phyloP scores from a whole-genome alignment of 2,329 filamentous ascomycete genomes.

The Cadophora gregata region DNA sequence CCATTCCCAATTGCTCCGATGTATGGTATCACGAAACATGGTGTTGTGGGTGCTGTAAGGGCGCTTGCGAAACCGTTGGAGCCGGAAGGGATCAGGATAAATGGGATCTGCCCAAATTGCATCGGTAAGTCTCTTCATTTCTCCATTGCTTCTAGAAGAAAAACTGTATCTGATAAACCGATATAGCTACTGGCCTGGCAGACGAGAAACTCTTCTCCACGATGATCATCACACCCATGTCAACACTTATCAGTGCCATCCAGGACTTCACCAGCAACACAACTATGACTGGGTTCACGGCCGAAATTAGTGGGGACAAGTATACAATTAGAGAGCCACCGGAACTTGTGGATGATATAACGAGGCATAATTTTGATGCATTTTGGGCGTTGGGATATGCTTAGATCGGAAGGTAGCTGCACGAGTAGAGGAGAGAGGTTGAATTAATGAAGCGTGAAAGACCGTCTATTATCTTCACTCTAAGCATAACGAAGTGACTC shows the following conservation, averaged over 20 bases:
- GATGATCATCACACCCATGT: conserved; percentile 59
- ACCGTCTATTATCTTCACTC: no score
- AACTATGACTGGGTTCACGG: conserved; percentile 51
- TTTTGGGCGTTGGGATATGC: conserved; percentile 56
- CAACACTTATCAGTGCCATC: conserved; percentile 53
- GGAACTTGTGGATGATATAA: conserved; percentile 56
- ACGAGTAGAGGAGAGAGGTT: not conserved
- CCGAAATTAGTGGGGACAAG: conserved; percentile 57
- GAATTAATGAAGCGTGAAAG: no score
- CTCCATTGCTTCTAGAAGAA: not conserved
- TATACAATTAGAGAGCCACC: conserved; percentile 53
- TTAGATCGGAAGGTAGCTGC: conserved; percentile 33
- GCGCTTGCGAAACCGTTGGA: conserved; percentile 50
- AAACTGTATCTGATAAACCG: conserved; percentile 45
- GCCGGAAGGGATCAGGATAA: conserved; percentile 54
- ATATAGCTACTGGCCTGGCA: conserved; percentile 49
- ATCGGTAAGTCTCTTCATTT: conserved; percentile 47
- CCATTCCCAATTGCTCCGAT: conserved; percentile 57
- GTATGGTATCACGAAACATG: conserved; percentile 56
- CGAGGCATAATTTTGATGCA: conserved; percentile 52
- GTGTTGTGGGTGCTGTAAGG: conserved; percentile 56
- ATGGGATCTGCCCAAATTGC: conserved; percentile 56
- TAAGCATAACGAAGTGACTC: no score
- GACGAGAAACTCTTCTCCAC: conserved; percentile 50
- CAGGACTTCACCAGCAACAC: conserved; percentile 50